phyloP scores from a whole-genome alignment of 2,329 filamentous ascomycete species.

The Fusarium illudens region DNA sequence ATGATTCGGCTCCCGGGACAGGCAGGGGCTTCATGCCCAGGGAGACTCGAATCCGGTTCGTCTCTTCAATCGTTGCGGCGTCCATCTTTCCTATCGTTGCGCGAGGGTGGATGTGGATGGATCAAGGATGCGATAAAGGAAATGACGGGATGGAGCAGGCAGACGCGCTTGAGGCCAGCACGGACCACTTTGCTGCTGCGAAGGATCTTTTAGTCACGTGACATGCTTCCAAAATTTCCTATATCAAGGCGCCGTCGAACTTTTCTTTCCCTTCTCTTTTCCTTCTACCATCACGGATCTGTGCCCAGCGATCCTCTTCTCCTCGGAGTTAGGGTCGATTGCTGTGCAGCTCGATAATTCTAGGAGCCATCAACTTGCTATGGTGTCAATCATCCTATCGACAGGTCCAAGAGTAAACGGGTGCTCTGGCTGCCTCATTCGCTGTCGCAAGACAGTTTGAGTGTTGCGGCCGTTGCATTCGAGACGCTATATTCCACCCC shows the following conservation, averaged over 20 bases:
- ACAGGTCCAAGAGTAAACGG: constrained; percentile 88
- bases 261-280: constrained; percentile 47
- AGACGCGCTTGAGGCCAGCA: constrained; percentile 22
- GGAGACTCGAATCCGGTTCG: constrained; percentile 88
- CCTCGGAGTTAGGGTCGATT: constrained; percentile 71
- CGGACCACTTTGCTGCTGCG: constrained; percentile 25
- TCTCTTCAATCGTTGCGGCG: constrained; percentile 85
- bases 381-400: constrained; percentile 92
- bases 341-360: constrained; percentile 83
- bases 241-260: constrained; percentile 43
- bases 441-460: constrained; percentile 68
- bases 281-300: constrained; percentile 71
- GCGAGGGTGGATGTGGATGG: neutral
- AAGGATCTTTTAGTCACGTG: constrained; percentile 19
- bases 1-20: constrained; percentile 70
- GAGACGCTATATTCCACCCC: constrained; percentile 88
- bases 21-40: constrained; percentile 91
- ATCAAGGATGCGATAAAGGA: constrained; percentile 1
- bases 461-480: constrained; percentile 66
- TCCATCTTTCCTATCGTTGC: constrained; percentile 57
- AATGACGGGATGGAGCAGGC: constrained; percentile 7
- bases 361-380: constrained; percentile 77
- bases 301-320: constrained; percentile 82
- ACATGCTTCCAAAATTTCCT: constrained; percentile 18
- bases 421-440: constrained; percentile 71